These are phyloP conservation scores for Geranium incanum DNA, from an alignment of 441 rosid genomes.

Conservation along the genomic window DNA sequence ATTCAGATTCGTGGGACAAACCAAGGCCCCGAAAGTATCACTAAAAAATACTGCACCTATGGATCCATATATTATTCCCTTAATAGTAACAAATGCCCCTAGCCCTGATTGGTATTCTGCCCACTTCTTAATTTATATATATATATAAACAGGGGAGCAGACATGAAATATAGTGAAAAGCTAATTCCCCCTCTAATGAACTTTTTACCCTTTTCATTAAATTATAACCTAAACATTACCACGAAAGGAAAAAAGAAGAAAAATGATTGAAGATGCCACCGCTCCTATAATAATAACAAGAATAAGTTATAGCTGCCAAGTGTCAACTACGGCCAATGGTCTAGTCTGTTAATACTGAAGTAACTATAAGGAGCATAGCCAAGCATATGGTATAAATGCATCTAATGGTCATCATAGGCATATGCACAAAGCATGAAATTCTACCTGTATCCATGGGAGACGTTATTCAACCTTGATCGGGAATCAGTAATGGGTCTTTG, in stretches of 20 bases:
- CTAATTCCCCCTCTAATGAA: neutral
- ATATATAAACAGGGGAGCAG: neutral
- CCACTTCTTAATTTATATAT: too few species aligned
- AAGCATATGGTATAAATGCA: conserved; percentile 8
- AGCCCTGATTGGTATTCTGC: too few species aligned
- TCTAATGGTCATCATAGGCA: conserved; percentile 15
- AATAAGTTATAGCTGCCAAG: neutral
- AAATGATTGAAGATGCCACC: too few species aligned
- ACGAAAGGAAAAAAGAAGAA: too few species aligned
- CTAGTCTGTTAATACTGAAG: neutral
- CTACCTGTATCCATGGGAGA: conserved; percentile 78
- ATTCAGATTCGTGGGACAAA: too few species aligned
- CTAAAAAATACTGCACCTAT: too few species aligned
- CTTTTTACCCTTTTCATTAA: neutral
- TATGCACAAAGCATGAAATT: conserved; percentile 12
- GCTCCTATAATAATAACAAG: neutral
- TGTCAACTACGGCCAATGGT: neutral
- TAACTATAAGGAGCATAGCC: conserved; percentile 10
- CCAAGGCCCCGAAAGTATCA: too few species aligned
- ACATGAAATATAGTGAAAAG: neutral
- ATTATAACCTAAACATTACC: too few species aligned
- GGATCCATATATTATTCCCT: too few species aligned
- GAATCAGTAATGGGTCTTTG: conserved; percentile 55
- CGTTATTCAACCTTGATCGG: conserved; percentile 65
- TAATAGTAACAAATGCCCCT: too few species aligned